Base-by-base conservation (phyloP, 805 yeast species). In the Cyberlindnera euphorbiiphila region DNA sequence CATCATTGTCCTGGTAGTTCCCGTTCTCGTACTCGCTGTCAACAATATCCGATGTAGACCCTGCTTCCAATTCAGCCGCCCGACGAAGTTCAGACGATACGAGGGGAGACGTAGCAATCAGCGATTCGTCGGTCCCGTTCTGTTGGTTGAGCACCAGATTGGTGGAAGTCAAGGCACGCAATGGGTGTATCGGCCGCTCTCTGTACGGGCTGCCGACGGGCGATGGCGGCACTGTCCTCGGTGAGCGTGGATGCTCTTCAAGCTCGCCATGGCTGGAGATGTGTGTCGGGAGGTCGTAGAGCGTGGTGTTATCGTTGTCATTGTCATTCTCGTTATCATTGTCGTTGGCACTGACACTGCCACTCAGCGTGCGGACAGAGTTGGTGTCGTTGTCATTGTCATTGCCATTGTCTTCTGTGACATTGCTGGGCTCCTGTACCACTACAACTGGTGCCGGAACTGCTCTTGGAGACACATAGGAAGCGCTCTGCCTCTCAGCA, bases 91-190 rank as follows among this genome's bases (percentile, higher is more conserved):
- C 36, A 14, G 36, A 42, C 4, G 25, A 9, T 18, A 27, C 37
- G 6, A 42, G 34, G 5, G 46, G 49, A 8, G 44, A 38, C 11
- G 49, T 34, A 12, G 48, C 39, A 9, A 43, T 26, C 15, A 51
- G 35, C 12, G 50, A 44, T 25, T 51, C 56, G 27, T 49, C 56
- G 6, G 55, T 47, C 8, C 56, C 56, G 18, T 43, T 43, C n/a
- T 36, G 44, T 29, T 50, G 49, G 26, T 50, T 51, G 23, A 51
- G 39, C 9, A 46, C 50, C 9, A 52, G 34, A 18, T 49, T 45
- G 9, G 53, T 51, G 7, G 54, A 39, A 1, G 60, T 49, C 15
- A 55, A 29, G 2, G 60, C 59, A 14, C 59, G 33, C 22, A 55
- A 25, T 21, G 55, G 54, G 22, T 55, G 58, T 9, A 43, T 34